These are phyloP conservation scores for Pseudotsuga menziesii DNA, from an alignment of 75 land plant genomes.

Conservation along the genomic window DNA sequence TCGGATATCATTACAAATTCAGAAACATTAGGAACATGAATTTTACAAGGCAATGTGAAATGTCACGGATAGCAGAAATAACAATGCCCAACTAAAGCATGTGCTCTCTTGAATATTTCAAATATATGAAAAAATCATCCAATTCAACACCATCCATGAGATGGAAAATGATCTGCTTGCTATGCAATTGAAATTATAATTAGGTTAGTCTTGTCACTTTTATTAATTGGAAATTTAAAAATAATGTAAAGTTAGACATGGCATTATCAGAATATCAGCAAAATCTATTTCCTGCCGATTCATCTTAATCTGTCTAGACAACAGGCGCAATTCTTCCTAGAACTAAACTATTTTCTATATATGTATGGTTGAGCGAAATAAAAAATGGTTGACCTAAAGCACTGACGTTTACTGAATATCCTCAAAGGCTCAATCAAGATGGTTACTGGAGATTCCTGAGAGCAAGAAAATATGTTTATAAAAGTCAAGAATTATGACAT, in stretches of 20 bases:
- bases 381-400: too few species aligned
- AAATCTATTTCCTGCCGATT: background rate
- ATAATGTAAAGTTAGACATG: too few species aligned
- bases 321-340: background rate
- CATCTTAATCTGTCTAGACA: background rate
- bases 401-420: background rate
- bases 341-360: background rate
- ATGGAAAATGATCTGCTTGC: too few species aligned
- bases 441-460: background rate
- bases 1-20: slow-evolving; percentile 37
- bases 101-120: too few species aligned
- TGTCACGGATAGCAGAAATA: background rate
- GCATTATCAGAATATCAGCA: too few species aligned
- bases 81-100: too few species aligned
- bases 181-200: too few species aligned
- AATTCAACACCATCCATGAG: too few species aligned
- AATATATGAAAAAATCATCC: too few species aligned
- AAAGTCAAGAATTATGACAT: background rate
- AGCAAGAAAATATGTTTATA: background rate
- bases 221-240: too few species aligned
- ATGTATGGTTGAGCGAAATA: background rate
- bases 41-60: background rate
- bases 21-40: background rate
- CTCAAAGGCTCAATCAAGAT: background rate
- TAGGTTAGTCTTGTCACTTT: too few species aligned